Conservation (phyloP, 2,329 filamentous ascomycete genomes). For the Aspergillus novoparasiticus region DNA sequence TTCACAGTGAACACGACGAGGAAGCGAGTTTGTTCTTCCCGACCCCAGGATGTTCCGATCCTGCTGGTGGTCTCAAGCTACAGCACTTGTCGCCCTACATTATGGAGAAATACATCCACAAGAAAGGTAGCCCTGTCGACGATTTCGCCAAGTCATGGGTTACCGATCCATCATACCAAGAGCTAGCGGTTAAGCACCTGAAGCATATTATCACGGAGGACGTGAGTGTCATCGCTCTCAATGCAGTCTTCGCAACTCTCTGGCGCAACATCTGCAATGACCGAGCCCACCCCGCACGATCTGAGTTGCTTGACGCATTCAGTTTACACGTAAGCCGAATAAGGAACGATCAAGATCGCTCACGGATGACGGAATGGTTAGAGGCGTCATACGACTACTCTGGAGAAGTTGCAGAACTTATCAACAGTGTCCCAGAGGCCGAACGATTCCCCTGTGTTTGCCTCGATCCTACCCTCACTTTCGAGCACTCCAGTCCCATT, state of each 20-base stretch:
- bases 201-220: conserved; percentile 48
- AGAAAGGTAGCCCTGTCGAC: not conserved
- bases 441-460: conserved; percentile 53
- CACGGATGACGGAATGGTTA: conserved; percentile 51
- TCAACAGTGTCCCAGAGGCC: conserved; percentile 41
- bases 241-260: conserved; percentile 54
- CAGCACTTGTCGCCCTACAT: not conserved
- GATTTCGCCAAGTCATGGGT: conserved; percentile 39
- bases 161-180: conserved; percentile 42
- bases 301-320: conserved; percentile 48
- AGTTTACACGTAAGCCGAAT: conserved; percentile 44
- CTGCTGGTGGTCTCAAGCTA: not conserved
- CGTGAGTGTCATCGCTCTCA: conserved; percentile 49
- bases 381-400: conserved; percentile 55
- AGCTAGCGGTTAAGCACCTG: conserved; percentile 44
- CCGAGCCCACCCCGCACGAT: conserved; percentile 43
- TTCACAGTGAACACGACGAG: not conserved
- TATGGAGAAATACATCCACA: not conserved
- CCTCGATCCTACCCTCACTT: conserved; percentile 52
- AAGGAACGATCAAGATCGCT: conserved; percentile 34
- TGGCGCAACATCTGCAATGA: conserved; percentile 56
- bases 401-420: conserved; percentile 45
- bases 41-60: not conserved
- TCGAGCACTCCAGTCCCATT: conserved; percentile 24
- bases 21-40: not conserved